Percentiles rank a stretch among this genome's conserved stretches.
phyloP scores from a whole-genome alignment of 2,329 filamentous ascomycete species.

The Botrytis elliptica region DNA sequence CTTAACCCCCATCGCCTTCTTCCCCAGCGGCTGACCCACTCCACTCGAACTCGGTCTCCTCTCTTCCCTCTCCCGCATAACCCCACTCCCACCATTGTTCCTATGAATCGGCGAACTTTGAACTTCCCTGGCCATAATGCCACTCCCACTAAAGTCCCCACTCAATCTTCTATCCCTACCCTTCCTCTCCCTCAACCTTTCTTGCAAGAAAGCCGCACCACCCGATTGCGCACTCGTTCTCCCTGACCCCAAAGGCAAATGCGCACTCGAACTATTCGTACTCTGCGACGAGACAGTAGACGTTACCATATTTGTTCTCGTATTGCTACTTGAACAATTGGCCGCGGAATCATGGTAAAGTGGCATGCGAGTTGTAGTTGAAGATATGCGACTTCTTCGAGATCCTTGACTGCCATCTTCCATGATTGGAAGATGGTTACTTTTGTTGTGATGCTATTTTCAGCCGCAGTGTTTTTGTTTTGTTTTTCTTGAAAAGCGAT shows the following conservation, averaged over 20 bases:
- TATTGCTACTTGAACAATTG: conserved; percentile 29
- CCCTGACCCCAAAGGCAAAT: conserved; percentile 24
- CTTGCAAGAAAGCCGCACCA: conserved; percentile 37
- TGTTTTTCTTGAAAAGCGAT: background rate
- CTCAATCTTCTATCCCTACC: conserved; percentile 35
- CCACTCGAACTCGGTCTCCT: conserved; percentile 36
- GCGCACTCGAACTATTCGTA: conserved; percentile 24
- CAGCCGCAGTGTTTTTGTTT: background rate
- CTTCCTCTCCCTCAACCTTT: conserved; percentile 39
- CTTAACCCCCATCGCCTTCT: conserved; percentile 56
- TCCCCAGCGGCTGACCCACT: conserved; percentile 38
- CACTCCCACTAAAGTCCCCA: conserved; percentile 25
- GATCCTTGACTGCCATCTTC: conserved; percentile 21
- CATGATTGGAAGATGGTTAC: conserved; percentile 15
- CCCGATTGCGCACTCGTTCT: conserved; percentile 21
- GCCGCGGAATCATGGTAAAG: conserved; percentile 22
- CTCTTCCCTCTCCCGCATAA: conserved; percentile 28
- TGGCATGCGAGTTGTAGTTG: conserved; percentile 19
- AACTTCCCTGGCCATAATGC: conserved; percentile 26
- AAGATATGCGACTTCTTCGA: conserved; percentile 18
- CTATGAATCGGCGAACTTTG: conserved; percentile 37
- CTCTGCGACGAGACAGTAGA: conserved; percentile 23
- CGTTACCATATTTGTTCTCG: conserved; percentile 31
- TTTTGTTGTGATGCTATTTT: background rate
- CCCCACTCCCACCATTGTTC: conserved; percentile 16